These are phyloP conservation scores for Phycomyces blakesleeanus DNA, from an alignment of 192 early-diverging fungal genomes.

Conservation along the genomic window DNA sequence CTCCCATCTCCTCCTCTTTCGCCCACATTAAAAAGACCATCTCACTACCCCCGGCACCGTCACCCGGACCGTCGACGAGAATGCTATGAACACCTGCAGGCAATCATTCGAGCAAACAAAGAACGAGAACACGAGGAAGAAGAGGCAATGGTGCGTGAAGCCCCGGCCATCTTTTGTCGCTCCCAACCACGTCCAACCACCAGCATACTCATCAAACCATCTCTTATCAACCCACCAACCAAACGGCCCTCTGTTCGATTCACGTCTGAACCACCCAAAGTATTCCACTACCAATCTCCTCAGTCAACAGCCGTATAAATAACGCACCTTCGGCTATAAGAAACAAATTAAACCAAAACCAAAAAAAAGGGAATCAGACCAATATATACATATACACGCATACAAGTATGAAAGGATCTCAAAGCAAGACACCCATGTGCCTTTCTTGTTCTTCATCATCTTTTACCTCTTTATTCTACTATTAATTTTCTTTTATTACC, in stretches of 20 bases:
- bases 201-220: slow-evolving; percentile 10
- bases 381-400: too few species aligned
- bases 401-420: too few species aligned
- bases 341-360: too few species aligned
- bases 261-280: slow-evolving; percentile 20
- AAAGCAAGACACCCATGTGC: too few species aligned
- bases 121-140: slow-evolving; percentile 12
- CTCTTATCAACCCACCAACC: not conserved
- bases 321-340: too few species aligned
- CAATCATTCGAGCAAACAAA: slow-evolving; percentile 2
- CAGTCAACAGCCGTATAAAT: not conserved
- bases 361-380: too few species aligned
- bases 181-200: not conserved
- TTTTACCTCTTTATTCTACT: slow-evolving; percentile 1
- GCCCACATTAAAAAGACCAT: not conserved
- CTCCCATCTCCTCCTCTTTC: slow-evolving; percentile 1
- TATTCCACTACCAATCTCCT: slow-evolving; percentile 14
- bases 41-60: not conserved
- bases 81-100: slow-evolving; percentile 10
- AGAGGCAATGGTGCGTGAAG: not conserved
- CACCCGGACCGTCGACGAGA: slow-evolving; percentile 13
- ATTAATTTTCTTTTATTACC: not conserved
- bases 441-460: slow-evolving; percentile 3
- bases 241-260: slow-evolving; percentile 15
- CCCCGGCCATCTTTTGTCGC: slow-evolving; percentile 3